Percentiles rank a stretch among this genome's conserved stretches.
Conservation (phyloP, 495 filamentous ascomycete species). For the Penicillium paxilli region DNA sequence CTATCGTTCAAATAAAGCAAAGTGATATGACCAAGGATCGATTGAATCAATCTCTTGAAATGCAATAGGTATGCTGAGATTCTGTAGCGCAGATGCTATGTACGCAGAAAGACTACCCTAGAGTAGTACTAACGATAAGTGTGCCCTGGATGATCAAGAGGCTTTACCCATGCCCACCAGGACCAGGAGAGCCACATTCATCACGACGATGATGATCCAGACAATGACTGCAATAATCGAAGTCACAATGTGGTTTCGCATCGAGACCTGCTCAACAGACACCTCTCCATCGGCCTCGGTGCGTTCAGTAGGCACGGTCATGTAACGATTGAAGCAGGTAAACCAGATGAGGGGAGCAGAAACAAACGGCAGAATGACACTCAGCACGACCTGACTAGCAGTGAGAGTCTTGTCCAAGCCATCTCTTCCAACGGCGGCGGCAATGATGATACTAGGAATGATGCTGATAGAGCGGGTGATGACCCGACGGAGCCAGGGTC, state of each 20-base stretch:
- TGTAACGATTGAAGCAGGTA: slow-evolving; percentile 77
- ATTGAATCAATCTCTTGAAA: not conserved
- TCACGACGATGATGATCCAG: slow-evolving; percentile 67
- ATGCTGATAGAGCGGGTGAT: slow-evolving; percentile 74
- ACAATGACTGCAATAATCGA: slow-evolving; percentile 56
- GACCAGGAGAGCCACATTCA: slow-evolving; percentile 74
- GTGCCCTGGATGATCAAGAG: slow-evolving; percentile 63
- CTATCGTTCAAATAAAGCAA: too few relatives aligned
- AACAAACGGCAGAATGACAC: slow-evolving; percentile 78
- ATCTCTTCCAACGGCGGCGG: slow-evolving; percentile 69
- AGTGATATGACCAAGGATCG: not conserved
- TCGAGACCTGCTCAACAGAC: slow-evolving; percentile 41
- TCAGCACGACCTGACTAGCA: slow-evolving; percentile 77
- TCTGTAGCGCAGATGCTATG: not conserved
- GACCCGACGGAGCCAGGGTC: slow-evolving; percentile 71
- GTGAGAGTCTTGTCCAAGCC: slow-evolving; percentile 74
- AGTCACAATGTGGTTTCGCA: slow-evolving; percentile 63
- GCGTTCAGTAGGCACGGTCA: slow-evolving; percentile 59
- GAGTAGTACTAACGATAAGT: too few relatives aligned
- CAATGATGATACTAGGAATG: slow-evolving; percentile 79
- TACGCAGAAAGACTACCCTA: slow-evolving; percentile 42
- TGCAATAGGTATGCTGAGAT: not conserved
- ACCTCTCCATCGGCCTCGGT: slow-evolving; percentile 25
- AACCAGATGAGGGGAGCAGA: slow-evolving; percentile 85
- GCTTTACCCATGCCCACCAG: slow-evolving; percentile 61